These are phyloP conservation scores for Carex arenaria DNA, from an alignment of 202 grass and related monocot species.

Conservation along the genomic window DNA sequence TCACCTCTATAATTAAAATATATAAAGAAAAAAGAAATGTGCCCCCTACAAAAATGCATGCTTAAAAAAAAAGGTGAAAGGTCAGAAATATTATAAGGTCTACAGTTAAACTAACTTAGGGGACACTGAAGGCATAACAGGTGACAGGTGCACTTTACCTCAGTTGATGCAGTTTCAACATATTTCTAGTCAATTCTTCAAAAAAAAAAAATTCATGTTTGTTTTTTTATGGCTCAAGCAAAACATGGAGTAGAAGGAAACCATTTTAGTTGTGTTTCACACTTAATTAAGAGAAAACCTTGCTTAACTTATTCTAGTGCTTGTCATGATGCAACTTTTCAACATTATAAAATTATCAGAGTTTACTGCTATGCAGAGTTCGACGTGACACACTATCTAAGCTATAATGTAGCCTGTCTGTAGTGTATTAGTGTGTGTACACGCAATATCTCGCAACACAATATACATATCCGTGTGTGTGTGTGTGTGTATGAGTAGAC, in stretches of 20 bases:
- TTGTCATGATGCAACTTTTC: conserved; percentile 6
- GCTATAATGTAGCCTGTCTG: too few relatives aligned
- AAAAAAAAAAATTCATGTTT: background rate
- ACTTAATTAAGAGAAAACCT: background rate
- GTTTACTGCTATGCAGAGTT: background rate
- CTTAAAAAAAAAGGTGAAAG: background rate
- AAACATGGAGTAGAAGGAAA: conserved; percentile 12
- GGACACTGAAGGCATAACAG: background rate
- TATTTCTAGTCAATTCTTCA: background rate
- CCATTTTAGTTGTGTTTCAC: background rate
- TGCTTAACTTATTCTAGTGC: background rate
- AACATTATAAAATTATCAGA: background rate
- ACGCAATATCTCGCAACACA: too few relatives aligned
- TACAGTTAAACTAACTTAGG: background rate
- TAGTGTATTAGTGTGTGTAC: too few relatives aligned
- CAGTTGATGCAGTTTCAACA: background rate
- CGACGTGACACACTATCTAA: background rate
- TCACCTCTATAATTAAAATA: too few relatives aligned
- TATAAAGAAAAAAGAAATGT: background rate
- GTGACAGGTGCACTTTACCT: conserved; percentile 7
- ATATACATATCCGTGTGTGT: too few relatives aligned
- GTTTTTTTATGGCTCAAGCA: conserved; percentile 12
- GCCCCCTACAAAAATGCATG: background rate
- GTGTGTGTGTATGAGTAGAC: too few relatives aligned
- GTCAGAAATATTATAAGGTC: background rate